A percentile compares a stretch with the other conserved stretches of the same genome.
Conservation (phyloP, 257 asterid species). For the Nyctanthes arbortristis region DNA sequence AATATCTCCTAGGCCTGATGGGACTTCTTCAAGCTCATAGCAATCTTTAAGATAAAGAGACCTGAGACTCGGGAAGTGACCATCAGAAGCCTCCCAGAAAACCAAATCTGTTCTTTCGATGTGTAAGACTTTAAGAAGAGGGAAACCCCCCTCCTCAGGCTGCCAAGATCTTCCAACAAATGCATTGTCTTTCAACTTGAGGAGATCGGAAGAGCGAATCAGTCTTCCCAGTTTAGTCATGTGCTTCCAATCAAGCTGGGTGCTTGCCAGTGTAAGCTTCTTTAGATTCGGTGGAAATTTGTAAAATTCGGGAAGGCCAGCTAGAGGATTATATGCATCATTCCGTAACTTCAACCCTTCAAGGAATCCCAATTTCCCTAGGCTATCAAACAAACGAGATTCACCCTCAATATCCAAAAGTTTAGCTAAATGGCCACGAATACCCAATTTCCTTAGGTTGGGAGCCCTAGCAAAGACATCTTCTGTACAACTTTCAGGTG, state of each 20-base stretch:
- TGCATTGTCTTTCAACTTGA: too few relatives aligned
- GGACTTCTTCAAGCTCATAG: too few relatives aligned
- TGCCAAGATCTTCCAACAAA: neutral
- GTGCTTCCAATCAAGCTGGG: neutral
- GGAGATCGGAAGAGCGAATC: neutral
- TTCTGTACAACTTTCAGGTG: too few relatives aligned
- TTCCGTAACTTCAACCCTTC: neutral
- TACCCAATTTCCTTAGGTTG: too few relatives aligned
- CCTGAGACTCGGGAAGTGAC: neutral
- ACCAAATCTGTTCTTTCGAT: neutral
- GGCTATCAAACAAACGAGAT: too few relatives aligned
- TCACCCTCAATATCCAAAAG: too few relatives aligned
- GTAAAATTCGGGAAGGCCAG: too few relatives aligned
- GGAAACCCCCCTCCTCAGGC: neutral
- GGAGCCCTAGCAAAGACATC: too few relatives aligned
- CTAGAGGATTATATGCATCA: neutral
- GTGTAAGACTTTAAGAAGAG: neutral
- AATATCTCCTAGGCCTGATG: neutral
- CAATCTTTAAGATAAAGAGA: too few relatives aligned
- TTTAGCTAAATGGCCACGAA: too few relatives aligned
- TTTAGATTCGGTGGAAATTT: too few relatives aligned
- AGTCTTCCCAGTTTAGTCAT: neutral
- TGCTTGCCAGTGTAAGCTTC: too few relatives aligned
- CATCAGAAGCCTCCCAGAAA: neutral
- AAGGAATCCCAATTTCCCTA: neutral